phyloP scores from a whole-genome alignment of 768 basidiomycete genomes.

The Trametes maxima region DNA sequence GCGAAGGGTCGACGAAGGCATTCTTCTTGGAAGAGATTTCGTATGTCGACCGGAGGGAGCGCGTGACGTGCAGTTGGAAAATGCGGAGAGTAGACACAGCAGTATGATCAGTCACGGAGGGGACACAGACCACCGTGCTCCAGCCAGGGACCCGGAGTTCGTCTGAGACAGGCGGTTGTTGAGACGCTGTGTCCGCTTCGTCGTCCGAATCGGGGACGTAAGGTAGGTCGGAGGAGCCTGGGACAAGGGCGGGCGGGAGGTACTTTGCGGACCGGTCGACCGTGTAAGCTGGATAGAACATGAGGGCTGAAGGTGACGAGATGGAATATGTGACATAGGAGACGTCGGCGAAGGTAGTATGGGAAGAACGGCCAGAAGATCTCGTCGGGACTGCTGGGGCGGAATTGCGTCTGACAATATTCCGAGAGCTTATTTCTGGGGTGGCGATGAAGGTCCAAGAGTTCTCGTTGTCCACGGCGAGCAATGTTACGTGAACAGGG shows the following conservation, averaged over 20 bases:
- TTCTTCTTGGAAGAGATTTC: slow-evolving; percentile 6
- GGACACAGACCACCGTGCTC: slow-evolving; percentile 59
- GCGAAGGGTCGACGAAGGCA: neutral
- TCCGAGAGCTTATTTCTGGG: slow-evolving; percentile 1
- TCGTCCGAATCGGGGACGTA: slow-evolving; percentile 30
- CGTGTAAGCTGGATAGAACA: slow-evolving; percentile 8
- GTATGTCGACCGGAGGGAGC: slow-evolving; percentile 44
- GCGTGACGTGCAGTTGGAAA: slow-evolving; percentile 57
- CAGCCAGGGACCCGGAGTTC: slow-evolving; percentile 55
- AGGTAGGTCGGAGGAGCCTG: slow-evolving; percentile 37
- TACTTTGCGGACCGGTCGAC: slow-evolving; percentile 20
- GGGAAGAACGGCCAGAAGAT: slow-evolving; percentile 9
- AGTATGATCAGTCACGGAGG: slow-evolving; percentile 47
- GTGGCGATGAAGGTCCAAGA: slow-evolving; percentile 60
- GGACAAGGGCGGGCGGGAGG: slow-evolving; percentile 43
- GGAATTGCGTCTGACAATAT: slow-evolving; percentile 4
- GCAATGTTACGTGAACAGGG: slow-evolving; percentile 59
- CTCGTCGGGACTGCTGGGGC: neutral
- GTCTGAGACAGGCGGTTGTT: slow-evolving; percentile 37
- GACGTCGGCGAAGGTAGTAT: slow-evolving; percentile 20
- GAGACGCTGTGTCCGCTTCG: slow-evolving; percentile 31
- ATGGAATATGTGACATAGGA: slow-evolving; percentile 48
- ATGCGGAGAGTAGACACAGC: slow-evolving; percentile 57
- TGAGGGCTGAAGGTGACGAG: slow-evolving; percentile 32
- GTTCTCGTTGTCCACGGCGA: slow-evolving; percentile 59